phyloP scores from a whole-genome alignment of 2,329 filamentous ascomycete species.

The Colletotrichum sp. region DNA sequence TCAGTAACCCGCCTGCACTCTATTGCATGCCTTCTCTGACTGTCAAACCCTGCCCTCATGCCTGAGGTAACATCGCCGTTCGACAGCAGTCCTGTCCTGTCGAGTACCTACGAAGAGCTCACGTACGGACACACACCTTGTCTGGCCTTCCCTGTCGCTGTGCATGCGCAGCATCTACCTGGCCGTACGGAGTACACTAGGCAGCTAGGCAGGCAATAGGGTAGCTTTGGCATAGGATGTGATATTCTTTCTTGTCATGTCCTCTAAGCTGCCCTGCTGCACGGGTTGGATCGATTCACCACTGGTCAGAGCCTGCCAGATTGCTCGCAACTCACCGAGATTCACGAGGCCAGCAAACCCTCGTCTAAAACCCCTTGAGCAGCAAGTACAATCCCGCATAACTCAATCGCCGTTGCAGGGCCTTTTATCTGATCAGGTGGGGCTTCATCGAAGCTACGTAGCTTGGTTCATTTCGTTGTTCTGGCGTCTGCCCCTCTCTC shows the following conservation, averaged over 20 bases:
- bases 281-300: background rate
- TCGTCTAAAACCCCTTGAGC: background rate
- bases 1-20: background rate
- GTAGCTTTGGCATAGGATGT: background rate
- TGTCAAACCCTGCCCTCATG: background rate
- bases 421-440: background rate
- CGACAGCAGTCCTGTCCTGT: background rate
- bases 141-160: background rate
- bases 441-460: constrained; percentile 4
- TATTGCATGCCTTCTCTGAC: background rate
- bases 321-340: background rate
- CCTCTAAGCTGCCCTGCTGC: background rate
- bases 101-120: background rate
- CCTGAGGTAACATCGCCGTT: background rate
- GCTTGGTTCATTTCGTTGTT: background rate
- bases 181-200: background rate
- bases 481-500: constrained; percentile 1
- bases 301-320: background rate
- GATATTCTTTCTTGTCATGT: background rate
- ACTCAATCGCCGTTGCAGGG: constrained; percentile 8
- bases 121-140: background rate
- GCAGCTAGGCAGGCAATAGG: background rate
- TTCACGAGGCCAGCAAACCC: background rate
- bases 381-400: background rate
- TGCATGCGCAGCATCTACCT: background rate